A percentile compares a stretch with the other conserved stretches of the same genome.
These are phyloP conservation scores for Aspergillus spinulosporus DNA, from an alignment of 2,329 filamentous ascomycete species.

Conservation along the genomic window DNA sequence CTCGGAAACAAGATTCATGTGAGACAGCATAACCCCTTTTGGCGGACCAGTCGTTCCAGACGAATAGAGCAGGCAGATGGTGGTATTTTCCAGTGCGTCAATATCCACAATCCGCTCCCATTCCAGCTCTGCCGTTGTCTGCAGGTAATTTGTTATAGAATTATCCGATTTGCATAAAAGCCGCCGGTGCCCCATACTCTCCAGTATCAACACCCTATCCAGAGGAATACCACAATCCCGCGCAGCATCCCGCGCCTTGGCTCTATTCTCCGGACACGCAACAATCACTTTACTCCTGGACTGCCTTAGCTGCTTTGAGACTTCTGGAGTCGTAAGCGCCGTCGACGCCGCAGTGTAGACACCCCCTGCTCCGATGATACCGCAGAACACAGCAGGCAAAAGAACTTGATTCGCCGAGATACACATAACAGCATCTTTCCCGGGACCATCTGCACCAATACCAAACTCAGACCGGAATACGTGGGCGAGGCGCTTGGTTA, in stretches of 20 bases:
- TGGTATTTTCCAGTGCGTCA: conserved; percentile 47
- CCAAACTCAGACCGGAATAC: conserved; percentile 56
- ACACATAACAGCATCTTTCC: conserved; percentile 56
- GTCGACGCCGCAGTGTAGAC: conserved; percentile 56
- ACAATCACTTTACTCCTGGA: conserved; percentile 14
- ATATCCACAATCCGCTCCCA: conserved; percentile 59
- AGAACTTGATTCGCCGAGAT: conserved; percentile 59
- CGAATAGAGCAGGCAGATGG: conserved; percentile 50
- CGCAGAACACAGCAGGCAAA: conserved; percentile 56
- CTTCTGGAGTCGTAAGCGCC: conserved; percentile 47
- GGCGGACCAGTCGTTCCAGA: conserved; percentile 51
- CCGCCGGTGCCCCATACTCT: conserved; percentile 42
- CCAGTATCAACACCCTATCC: conserved; percentile 54
- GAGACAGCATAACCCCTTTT: conserved; percentile 48
- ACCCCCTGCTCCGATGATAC: conserved; percentile 59
- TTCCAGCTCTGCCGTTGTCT: conserved; percentile 38
- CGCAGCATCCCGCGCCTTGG: conserved; percentile 51
- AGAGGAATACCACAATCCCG: conserved; percentile 49
- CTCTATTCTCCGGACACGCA: conserved; percentile 29
- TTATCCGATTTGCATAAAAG: conserved; percentile 22
- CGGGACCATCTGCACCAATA: conserved; percentile 52
- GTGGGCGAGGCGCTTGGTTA: conserved; percentile 56
- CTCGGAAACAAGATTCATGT: conserved; percentile 48
- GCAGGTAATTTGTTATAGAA: conserved; percentile 12
- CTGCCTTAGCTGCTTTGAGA: conserved; percentile 13